Evolutionary conservation across 2,329 filamentous ascomycete genomes (phyloP).

Genomic region (Rhynchosporium secalis): DNA sequence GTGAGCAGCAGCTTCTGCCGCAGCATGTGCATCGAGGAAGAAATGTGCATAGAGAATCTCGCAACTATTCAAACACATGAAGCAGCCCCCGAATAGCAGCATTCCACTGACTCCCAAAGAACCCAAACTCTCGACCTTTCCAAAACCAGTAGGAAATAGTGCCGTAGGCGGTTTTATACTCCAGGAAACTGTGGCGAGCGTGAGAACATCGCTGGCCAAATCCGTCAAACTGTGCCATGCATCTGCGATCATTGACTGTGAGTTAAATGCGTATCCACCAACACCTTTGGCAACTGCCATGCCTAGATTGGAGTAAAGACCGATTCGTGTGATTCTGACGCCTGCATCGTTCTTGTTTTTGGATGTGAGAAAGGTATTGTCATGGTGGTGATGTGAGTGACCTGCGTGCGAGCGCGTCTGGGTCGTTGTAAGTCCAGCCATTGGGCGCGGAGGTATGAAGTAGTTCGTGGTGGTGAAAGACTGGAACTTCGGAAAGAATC

Average conservation of each 20-base stretch:
- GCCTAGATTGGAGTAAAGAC: constrained; percentile 82
- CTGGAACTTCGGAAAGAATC: constrained; percentile 33
- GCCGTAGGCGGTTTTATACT: constrained; percentile 82
- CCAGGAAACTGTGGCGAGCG: constrained; percentile 90
- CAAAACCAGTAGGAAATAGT: constrained; percentile 86
- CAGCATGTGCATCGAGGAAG: constrained; percentile 62
- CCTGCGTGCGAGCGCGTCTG: constrained; percentile 47
- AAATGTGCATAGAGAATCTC: constrained; percentile 71
- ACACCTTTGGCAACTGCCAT: constrained; percentile 94
- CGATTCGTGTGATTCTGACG: constrained; percentile 89
- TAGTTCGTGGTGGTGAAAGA: constrained; percentile 25
- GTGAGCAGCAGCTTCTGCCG: constrained; percentile 54
- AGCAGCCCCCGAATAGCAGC: constrained; percentile 82
- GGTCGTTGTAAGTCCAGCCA: constrained; percentile 38
- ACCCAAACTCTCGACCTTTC: constrained; percentile 96
- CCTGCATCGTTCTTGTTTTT: constrained; percentile 87
- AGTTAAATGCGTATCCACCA: constrained; percentile 93
- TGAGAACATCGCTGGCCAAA: constrained; percentile 91
- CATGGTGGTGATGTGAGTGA: constrained; percentile 70
- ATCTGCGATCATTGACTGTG: constrained; percentile 88
- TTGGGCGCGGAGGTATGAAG: constrained; percentile 30
- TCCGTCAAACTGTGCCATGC: constrained; percentile 95
- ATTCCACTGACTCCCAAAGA: constrained; percentile 91
- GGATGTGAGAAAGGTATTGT: constrained; percentile 80
- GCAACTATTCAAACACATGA: constrained; percentile 83